Percentiles rank a stretch among this genome's conserved stretches.
These are phyloP conservation scores for Sambucus nigra DNA, from an alignment of 129 eudicot genomes.

Conservation along the genomic window DNA sequence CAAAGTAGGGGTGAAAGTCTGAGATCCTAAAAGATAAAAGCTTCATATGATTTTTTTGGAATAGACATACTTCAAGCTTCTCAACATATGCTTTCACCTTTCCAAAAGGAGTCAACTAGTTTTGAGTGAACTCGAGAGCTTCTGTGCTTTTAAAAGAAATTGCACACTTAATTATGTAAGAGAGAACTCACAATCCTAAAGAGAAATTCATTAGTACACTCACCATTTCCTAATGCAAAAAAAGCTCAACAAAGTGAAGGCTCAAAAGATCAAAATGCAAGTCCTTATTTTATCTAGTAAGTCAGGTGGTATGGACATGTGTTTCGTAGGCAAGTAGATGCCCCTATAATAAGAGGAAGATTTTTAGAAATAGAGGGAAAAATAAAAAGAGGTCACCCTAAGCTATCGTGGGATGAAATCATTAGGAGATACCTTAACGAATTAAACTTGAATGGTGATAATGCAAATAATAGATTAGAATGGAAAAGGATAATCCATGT, in stretches of 20 bases:
- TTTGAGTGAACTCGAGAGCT: slow-evolving; percentile 73
- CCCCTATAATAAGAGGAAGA: too few species aligned
- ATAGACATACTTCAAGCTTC: slow-evolving; percentile 61
- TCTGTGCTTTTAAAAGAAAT: slow-evolving; percentile 65
- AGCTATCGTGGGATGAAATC: too few species aligned
- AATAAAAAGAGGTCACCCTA: too few species aligned
- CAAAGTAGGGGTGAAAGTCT: too few species aligned
- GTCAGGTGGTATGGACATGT: too few species aligned
- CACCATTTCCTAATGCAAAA: slow-evolving; percentile 65
- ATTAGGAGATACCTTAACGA: too few species aligned
- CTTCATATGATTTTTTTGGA: slow-evolving; percentile 3
- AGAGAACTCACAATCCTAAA: slow-evolving; percentile 4
- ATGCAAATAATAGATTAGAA: too few species aligned
- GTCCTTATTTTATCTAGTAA: slow-evolving; percentile 57
- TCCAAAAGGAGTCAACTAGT: slow-evolving; percentile 67
- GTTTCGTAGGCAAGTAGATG: too few species aligned
- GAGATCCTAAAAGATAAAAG: background rate
- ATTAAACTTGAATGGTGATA: too few species aligned
- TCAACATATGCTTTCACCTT: slow-evolving; percentile 50
- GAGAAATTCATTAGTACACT: slow-evolving; percentile 15
- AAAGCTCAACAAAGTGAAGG: slow-evolving; percentile 84
- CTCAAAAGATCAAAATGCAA: slow-evolving; percentile 80
- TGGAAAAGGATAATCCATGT: too few species aligned
- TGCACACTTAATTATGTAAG: slow-evolving; percentile 8
- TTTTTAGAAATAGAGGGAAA: too few species aligned